Evolutionary conservation across 768 basidiomycete genomes (phyloP).

Genomic region (Rhodocollybia butyracea): DNA sequence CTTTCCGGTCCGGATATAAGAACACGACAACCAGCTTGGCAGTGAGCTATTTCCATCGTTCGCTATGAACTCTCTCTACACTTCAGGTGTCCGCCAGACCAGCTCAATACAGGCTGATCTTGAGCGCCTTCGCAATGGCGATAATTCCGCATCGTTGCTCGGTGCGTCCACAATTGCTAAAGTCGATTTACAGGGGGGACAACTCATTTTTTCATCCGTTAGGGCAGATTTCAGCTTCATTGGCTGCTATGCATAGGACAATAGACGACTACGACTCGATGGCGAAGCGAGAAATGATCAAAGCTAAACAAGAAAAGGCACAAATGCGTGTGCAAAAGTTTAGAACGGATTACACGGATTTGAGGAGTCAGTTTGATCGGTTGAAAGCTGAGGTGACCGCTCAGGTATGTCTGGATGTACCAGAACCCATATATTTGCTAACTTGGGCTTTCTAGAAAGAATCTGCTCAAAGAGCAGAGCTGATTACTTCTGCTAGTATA

Average conservation of each 20-base stretch:
- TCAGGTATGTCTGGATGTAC: slow-evolving; percentile 33
- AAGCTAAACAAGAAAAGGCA: slow-evolving; percentile 95
- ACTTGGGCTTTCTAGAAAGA: slow-evolving; percentile 42
- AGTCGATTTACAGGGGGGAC: slow-evolving; percentile 12
- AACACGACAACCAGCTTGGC: background rate
- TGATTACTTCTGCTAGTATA: slow-evolving; percentile 48
- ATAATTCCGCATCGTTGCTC: slow-evolving; percentile 75
- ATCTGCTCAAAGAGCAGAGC: slow-evolving; percentile 58
- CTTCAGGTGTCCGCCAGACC: slow-evolving; percentile 88
- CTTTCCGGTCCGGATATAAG: background rate
- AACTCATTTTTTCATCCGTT: slow-evolving; percentile 23
- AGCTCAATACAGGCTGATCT: slow-evolving; percentile 86
- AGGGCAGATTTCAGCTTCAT: slow-evolving; percentile 98
- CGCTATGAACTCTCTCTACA: slow-evolving; percentile 92
- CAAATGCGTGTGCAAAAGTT: slow-evolving; percentile 94
- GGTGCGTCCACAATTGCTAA: slow-evolving; percentile 49
- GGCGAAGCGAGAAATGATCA: slow-evolving; percentile 95
- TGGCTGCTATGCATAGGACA: slow-evolving; percentile 91
- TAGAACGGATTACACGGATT: slow-evolving; percentile 78
- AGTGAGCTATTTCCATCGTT: no score
- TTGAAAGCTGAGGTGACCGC: slow-evolving; percentile 59
- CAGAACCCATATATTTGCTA: background rate
- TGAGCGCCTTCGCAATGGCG: slow-evolving; percentile 76
- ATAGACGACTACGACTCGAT: slow-evolving; percentile 97
- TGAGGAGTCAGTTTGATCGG: slow-evolving; percentile 79